Evolutionary conservation across 2,329 filamentous ascomycete genomes (phyloP).

Genomic region (Diaporthe citrichinensis): DNA sequence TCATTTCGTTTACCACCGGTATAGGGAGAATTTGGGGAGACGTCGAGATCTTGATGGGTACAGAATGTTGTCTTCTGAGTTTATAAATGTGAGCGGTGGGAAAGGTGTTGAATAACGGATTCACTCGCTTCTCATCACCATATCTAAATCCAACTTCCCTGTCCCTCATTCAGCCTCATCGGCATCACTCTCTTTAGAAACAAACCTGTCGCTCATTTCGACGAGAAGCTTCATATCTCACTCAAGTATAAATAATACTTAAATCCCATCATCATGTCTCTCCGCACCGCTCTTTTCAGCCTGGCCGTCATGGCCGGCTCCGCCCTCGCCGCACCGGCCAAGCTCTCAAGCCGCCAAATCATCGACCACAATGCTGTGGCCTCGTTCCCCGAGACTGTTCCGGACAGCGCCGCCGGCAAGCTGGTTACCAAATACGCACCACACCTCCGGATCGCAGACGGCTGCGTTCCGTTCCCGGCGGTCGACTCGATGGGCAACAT

Average conservation of each 20-base stretch:
- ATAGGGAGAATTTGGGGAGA: background rate
- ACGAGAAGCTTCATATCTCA: background rate
- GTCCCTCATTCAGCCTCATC: background rate
- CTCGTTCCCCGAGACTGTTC: constrained; percentile 51
- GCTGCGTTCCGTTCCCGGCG: constrained; percentile 71
- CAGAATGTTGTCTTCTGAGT: background rate
- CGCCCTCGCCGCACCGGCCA: background rate
- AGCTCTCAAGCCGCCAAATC: constrained; percentile 38
- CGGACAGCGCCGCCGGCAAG: constrained; percentile 47
- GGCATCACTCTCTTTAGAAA: background rate
- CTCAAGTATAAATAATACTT: background rate
- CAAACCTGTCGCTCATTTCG: background rate
- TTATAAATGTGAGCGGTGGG: background rate
- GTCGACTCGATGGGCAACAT: constrained; percentile 64
- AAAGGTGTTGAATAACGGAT: background rate
- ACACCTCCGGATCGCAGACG: constrained; percentile 62
- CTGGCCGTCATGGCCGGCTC: constrained; percentile 17
- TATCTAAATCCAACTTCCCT: background rate
- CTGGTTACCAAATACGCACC: constrained; percentile 54
- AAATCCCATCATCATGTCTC: background rate
- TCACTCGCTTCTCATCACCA: background rate
- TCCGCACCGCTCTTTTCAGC: constrained; percentile 5
- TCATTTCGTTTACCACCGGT: background rate
- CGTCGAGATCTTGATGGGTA: background rate
- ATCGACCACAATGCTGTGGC: constrained; percentile 52